Evolutionary conservation across 108 stramenopile genomes (phyloP), one percentile per base, ranked within the genome.

Genomic region (Aurantiochytrium sp.): DNA sequence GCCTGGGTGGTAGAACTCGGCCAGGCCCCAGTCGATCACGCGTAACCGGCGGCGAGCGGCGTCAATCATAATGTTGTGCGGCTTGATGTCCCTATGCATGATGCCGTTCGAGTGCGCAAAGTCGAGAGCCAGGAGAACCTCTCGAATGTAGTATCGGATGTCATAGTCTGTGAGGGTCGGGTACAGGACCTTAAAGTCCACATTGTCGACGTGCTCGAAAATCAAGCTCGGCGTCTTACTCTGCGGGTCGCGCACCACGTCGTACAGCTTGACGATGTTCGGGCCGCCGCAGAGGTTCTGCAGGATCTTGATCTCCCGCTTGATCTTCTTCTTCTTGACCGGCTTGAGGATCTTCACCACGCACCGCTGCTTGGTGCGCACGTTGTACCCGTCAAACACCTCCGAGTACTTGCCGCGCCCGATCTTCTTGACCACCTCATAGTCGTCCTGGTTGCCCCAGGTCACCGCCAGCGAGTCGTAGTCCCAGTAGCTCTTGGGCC

Each of bases 261-360:
- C 99, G 86, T 98, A 90, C 50, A 99, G 95, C 91, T 98, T 97
- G 90, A 99, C 98, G 89, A 99, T 98, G 91, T 99, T 99, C 52
- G 96, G 97, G 21, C 98, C 98, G 27, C 99, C 99, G 90, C 98
- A 98, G 95, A 99, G 96, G 91, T 99, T 99, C 90, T 99, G 99
- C 45, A 99, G 90, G 86, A 99, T 99, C 90, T 99, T 99, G 93
- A 99, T 99, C 93, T 93, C 93, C 48, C 91, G 37, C 73, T 10
- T 99, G 92, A 99, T 99, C 93, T 99, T 99, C 94, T 99, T 99
- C 93, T 98, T 98, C 95, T 99, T 99, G 85, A 99, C 99, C 31
- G 99, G 99, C 91, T 99, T 99, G 59, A 99, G 95, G 88, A 99
- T 99, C 92, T 99, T 99, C 87, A 99, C 95, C 41, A 99, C 99